Evolutionary conservation across 192 early-diverging fungal species (phyloP), one percentile per base, ranked within the genome.

Genomic region (Rhizophlyctis rosea): DNA sequence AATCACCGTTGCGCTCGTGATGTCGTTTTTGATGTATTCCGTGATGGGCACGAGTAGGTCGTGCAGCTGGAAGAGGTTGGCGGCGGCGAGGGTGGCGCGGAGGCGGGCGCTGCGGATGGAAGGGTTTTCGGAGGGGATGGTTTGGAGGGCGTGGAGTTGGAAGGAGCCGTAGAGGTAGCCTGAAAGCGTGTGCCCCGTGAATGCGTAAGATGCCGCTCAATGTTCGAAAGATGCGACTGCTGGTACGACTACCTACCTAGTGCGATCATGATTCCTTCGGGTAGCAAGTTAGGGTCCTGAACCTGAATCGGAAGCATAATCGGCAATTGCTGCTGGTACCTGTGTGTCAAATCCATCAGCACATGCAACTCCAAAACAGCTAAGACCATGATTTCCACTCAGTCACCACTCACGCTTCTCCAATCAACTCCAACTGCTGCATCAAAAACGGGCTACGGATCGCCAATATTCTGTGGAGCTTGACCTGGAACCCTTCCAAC

Each of bases 201-300:
- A 13, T 44, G 39, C 39, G 18, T 44, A 13, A 18, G 18, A 44
- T 44, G 39, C 18, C 18, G 39, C 34, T 60, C 51, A 61, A 74
- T 61, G 48, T 61, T 59, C 35, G 34, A 53, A 58, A 23, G 64
- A 13, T 64, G 28, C 61, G 70, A 83, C 9, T 74, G 71, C 16
- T 76, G 73, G 63, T 85, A 85, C 47, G 85, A 71, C 29, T 74
- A 67, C n/a, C n/a, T n/a, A 14, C 79, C 80, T 47, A 85, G 62
- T 2, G 77, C 79, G 44, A 85, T 68, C 3, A 62, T 47, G 28
- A 85, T 67, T 28, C 83, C 83, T 34, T 81, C 75, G 9, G 68
- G 54, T 4, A 71, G 85, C 33, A 85, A 47, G 70, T 85, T 74
- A 7, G 76, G 72, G 61, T 85, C 83, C 18, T 59, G 50, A 25